Evolutionary conservation across 345 rosid species (phyloP).

Genomic region (Schrenkiella parvula): DNA sequence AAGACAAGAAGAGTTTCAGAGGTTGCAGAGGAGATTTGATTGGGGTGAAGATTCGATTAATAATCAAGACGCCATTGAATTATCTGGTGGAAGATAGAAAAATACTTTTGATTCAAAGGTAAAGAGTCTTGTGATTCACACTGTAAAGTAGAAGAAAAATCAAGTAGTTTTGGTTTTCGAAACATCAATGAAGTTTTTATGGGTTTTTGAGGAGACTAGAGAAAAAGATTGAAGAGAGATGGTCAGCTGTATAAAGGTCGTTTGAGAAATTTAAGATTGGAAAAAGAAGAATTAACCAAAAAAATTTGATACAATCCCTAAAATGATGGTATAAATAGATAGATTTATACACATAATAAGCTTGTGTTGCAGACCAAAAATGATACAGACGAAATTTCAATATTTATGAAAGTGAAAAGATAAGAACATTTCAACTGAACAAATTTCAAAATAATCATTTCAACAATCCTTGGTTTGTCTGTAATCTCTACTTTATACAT

Average conservation of each 20-base stretch:
- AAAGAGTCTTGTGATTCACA: neutral
- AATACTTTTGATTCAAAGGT: neutral
- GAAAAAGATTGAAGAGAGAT: neutral
- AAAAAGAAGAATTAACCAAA: neutral
- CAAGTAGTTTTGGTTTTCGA: slow-evolving; percentile 11
- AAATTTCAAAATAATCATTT: neutral
- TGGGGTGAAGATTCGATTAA: slow-evolving; percentile 86
- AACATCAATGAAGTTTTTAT: neutral
- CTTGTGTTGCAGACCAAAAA: no score
- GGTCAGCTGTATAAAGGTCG: neutral
- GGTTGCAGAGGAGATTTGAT: slow-evolving; percentile 79
- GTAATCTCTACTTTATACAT: neutral
- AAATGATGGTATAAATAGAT: no score
- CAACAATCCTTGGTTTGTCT: slow-evolving; percentile 1
- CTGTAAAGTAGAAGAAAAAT: slow-evolving; percentile 9
- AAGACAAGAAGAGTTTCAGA: slow-evolving; percentile 81
- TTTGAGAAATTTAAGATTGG: neutral
- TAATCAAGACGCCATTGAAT: slow-evolving; percentile 83
- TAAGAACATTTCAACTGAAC: neutral
- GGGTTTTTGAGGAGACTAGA: neutral
- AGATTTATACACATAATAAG: no score
- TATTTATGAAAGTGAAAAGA: neutral
- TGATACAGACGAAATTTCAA: neutral
- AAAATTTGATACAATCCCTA: no score
- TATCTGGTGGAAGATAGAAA: slow-evolving; percentile 87